phyloP scores from a whole-genome alignment of 495 filamentous ascomycete species.

The Extremus antarcticus region DNA sequence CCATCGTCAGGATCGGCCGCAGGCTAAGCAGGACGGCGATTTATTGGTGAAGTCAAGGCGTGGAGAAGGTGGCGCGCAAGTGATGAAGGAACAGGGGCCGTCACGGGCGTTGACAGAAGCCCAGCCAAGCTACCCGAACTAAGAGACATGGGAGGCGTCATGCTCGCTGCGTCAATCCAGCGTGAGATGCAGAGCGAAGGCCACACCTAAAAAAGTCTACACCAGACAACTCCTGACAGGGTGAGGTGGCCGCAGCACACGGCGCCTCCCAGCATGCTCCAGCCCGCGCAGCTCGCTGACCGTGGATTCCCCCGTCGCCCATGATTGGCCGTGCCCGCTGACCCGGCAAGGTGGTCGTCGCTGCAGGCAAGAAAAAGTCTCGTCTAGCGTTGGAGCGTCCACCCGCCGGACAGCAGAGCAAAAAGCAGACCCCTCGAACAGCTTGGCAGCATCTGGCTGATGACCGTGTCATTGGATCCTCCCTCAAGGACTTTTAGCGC shows the following conservation, averaged over 20 bases:
- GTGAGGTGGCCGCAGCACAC: not conserved
- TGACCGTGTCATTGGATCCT: not conserved
- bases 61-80: not conserved
- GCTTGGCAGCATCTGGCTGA: too few species aligned
- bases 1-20: not conserved
- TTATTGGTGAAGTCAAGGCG: constrained; percentile 2
- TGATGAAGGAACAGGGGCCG: not conserved
- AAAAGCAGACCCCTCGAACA: not conserved
- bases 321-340: not conserved
- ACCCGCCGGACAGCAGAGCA: not conserved
- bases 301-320: not conserved
- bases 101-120: not conserved
- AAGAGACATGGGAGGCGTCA: not conserved
- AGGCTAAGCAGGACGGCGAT: not conserved
- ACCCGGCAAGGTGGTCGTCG: not conserved
- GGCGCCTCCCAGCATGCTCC: not conserved
- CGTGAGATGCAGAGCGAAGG: not conserved
- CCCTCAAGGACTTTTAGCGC: not conserved
- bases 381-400: not conserved
- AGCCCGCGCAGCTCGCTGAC: not conserved
- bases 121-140: not conserved
- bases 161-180: not conserved
- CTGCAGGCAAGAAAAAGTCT: not conserved
- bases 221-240: not conserved
- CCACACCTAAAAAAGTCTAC: not conserved